Evolutionary conservation across 768 basidiomycete genomes (phyloP).

Genomic region (Gelatoporia subvermispora): DNA sequence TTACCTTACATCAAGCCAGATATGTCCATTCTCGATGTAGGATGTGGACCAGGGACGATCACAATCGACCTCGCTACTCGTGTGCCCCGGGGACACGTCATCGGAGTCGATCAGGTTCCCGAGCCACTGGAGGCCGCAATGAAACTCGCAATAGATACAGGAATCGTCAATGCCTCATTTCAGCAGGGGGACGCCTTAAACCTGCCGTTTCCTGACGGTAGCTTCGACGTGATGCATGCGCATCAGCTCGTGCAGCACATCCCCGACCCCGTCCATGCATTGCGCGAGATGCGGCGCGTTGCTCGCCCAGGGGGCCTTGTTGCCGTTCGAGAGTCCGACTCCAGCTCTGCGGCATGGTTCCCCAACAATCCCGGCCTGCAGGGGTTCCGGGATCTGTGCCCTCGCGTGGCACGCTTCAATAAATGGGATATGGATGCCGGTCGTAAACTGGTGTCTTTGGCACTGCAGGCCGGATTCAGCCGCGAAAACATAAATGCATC

Average conservation of each 20-base stretch:
- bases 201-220: conserved; percentile 32
- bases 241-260: conserved; percentile 49
- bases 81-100: conserved; percentile 36
- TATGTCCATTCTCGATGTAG: conserved; percentile 43
- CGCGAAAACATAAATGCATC: conserved; percentile 21
- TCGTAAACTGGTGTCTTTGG: conserved; percentile 34
- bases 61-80: conserved; percentile 36
- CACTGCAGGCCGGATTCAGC: conserved; percentile 32
- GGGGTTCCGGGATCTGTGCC: conserved; percentile 28
- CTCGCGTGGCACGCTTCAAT: conserved; percentile 23
- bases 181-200: conserved; percentile 30
- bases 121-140: conserved; percentile 33
- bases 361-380: conserved; percentile 29
- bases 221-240: conserved; percentile 45
- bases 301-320: conserved; percentile 41
- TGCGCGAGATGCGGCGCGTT: conserved; percentile 46
- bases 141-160: conserved; percentile 20
- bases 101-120: conserved; percentile 33
- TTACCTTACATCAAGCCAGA: conserved; percentile 30
- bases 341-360: conserved; percentile 27
- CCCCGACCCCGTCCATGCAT: conserved; percentile 31
- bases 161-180: conserved; percentile 35
- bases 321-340: conserved; percentile 38
- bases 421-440: conserved; percentile 36
- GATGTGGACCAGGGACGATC: conserved; percentile 50